Percentiles rank a stretch among this genome's conserved stretches.
These are phyloP conservation scores for Trichoderma aggressivum DNA, from an alignment of 2,329 filamentous ascomycete genomes.

Conservation along the genomic window DNA sequence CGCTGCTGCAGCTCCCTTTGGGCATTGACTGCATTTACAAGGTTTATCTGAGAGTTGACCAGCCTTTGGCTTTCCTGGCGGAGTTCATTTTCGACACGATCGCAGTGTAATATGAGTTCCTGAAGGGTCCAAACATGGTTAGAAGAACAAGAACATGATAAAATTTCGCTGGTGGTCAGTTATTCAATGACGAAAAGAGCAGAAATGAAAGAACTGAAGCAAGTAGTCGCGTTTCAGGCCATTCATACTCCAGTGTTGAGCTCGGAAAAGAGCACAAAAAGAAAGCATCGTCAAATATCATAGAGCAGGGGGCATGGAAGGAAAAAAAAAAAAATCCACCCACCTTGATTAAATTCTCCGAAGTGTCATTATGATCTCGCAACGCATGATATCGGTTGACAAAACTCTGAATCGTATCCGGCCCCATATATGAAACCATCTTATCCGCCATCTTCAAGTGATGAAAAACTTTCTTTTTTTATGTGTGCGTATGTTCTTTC, in stretches of 20 bases:
- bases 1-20: conserved; percentile 50
- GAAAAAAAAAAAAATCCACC: conserved; percentile 18
- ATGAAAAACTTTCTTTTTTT: background rate
- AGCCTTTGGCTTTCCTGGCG: conserved; percentile 45
- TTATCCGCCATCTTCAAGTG: background rate
- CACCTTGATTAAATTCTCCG: conserved; percentile 48
- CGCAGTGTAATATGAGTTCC: conserved; percentile 34
- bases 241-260: background rate
- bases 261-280: background rate
- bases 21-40: conserved; percentile 46
- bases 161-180: background rate
- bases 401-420: conserved; percentile 44
- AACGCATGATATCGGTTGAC: conserved; percentile 45
- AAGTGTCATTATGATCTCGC: conserved; percentile 39
- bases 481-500: background rate
- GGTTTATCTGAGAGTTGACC: conserved; percentile 45
- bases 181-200: background rate
- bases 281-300: background rate
- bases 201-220: background rate
- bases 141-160: background rate
- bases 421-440: conserved; percentile 25
- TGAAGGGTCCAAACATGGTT: conserved; percentile 11
- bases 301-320: background rate
- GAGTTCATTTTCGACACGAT: conserved; percentile 43
- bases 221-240: background rate